Percentiles rank a stretch among this genome's conserved stretches.
Conservation (phyloP, 2,329 filamentous ascomycete species). For the Acephala macrosclerotiorum region DNA sequence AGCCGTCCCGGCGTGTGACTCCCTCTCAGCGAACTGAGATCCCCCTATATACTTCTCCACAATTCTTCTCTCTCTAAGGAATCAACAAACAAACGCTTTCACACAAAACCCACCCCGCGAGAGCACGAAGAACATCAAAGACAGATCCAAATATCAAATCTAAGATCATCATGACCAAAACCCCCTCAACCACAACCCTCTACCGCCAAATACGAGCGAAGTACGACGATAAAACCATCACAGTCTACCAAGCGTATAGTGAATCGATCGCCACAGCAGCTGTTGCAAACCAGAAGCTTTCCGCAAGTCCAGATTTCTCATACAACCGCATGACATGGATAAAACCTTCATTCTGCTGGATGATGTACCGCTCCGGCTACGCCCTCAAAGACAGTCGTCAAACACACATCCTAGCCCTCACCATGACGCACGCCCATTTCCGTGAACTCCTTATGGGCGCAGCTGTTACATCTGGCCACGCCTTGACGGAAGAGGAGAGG, state of each 20-base stretch:
- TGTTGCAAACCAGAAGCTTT: constrained; percentile 57
- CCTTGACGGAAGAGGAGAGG: constrained; percentile 31
- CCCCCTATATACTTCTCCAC: not conserved
- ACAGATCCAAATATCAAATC: not conserved
- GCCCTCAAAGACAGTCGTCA: constrained; percentile 63
- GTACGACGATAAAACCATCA: constrained; percentile 59
- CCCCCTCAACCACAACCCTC: constrained; percentile 31
- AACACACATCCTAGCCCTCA: constrained; percentile 63
- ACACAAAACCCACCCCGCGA: not conserved
- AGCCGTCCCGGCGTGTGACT: not conserved
- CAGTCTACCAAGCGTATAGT: constrained; percentile 69
- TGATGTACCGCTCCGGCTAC: constrained; percentile 69
- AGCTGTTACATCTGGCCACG: constrained; percentile 46
- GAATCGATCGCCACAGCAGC: constrained; percentile 59
- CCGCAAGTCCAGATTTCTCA: constrained; percentile 59
- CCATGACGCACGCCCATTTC: constrained; percentile 59
- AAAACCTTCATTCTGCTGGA: constrained; percentile 69
- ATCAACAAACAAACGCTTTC: not conserved
- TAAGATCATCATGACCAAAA: not conserved
- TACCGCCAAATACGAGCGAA: constrained; percentile 61
- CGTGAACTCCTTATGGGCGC: constrained; percentile 50
- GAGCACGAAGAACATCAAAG: not conserved
- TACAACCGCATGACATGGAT: constrained; percentile 70
- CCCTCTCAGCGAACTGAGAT: not conserved
- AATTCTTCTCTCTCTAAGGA: not conserved